Conservation (phyloP, 2,329 filamentous ascomycete species). For the Apiospora koreana region DNA sequence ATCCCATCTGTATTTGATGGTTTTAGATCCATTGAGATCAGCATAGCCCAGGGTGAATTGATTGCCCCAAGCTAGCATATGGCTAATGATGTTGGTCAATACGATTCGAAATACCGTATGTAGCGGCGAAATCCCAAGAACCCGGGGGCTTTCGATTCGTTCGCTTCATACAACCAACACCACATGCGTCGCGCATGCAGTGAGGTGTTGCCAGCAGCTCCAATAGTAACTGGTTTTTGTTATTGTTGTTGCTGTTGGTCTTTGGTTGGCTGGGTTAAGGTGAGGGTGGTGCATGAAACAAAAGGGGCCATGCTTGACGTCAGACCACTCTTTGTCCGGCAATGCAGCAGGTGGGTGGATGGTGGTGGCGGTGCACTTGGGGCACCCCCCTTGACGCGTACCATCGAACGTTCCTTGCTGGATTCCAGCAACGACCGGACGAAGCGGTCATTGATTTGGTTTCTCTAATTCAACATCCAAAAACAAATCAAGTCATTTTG, state of each 20-base stretch:
- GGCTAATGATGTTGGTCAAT: too few species aligned
- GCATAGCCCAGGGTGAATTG: neutral
- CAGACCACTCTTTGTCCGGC: neutral
- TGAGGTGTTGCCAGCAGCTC: neutral
- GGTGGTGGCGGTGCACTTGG: neutral
- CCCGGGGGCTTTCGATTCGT: too few species aligned
- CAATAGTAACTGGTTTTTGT: too few species aligned
- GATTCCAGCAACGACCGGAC: neutral
- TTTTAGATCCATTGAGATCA: neutral
- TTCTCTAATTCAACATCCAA: neutral
- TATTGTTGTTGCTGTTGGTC: neutral
- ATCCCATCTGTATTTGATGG: neutral
- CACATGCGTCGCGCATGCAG: neutral
- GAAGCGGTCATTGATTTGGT: neutral
- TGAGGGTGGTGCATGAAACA: neutral
- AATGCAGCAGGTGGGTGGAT: too few species aligned
- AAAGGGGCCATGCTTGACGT: slow-evolving; percentile 5
- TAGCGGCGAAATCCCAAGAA: too few species aligned
- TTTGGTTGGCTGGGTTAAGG: neutral
- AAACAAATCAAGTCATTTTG: neutral
- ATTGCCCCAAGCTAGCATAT: neutral
- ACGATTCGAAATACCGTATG: too few species aligned
- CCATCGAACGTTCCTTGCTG: neutral
- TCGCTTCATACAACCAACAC: neutral
- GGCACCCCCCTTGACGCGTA: neutral